Conservation (phyloP, 2,329 filamentous ascomycete species). For the Botrytis byssoidea region DNA sequence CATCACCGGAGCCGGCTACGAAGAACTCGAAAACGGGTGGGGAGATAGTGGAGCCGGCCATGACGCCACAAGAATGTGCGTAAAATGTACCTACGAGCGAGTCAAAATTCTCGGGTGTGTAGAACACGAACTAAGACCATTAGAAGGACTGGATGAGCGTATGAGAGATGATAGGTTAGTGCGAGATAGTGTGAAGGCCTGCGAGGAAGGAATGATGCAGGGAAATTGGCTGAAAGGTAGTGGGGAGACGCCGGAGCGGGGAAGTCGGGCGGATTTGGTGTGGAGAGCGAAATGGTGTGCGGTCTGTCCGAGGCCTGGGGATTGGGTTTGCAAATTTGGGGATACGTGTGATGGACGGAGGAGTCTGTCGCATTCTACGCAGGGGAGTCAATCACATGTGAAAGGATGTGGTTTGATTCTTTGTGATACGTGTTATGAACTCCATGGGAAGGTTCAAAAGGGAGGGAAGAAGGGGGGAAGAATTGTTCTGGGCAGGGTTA, state of each 20-base stretch:
- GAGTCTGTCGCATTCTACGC: neutral
- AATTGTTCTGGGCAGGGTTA: neutral
- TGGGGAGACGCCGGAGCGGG: neutral
- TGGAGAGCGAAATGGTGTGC: slow-evolving; percentile 32
- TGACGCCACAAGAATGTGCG: slow-evolving; percentile 31
- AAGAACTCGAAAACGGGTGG: slow-evolving; percentile 31
- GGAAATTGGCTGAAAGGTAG: neutral
- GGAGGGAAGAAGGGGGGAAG: neutral
- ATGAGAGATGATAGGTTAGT: slow-evolving; percentile 22
- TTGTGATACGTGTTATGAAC: slow-evolving; percentile 26
- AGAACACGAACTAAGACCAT: slow-evolving; percentile 22
- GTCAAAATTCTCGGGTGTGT: slow-evolving; percentile 29
- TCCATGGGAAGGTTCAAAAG: slow-evolving; percentile 8
- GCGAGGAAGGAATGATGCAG: neutral
- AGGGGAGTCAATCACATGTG: neutral
- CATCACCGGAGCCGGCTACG: slow-evolving; percentile 24
- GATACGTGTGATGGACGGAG: slow-evolving; percentile 6
- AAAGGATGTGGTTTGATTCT: slow-evolving; percentile 33
- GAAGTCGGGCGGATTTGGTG: slow-evolving; percentile 17
- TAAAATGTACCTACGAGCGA: slow-evolving; percentile 30
- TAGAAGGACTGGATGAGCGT: slow-evolving; percentile 23
- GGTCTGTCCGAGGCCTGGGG: slow-evolving; percentile 32
- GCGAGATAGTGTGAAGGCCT: slow-evolving; percentile 20
- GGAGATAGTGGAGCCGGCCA: neutral
- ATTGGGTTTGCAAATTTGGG: slow-evolving; percentile 4